These are phyloP conservation scores for Brassica nigra DNA, from an alignment of 345 rosid genomes.

Conservation along the genomic window DNA sequence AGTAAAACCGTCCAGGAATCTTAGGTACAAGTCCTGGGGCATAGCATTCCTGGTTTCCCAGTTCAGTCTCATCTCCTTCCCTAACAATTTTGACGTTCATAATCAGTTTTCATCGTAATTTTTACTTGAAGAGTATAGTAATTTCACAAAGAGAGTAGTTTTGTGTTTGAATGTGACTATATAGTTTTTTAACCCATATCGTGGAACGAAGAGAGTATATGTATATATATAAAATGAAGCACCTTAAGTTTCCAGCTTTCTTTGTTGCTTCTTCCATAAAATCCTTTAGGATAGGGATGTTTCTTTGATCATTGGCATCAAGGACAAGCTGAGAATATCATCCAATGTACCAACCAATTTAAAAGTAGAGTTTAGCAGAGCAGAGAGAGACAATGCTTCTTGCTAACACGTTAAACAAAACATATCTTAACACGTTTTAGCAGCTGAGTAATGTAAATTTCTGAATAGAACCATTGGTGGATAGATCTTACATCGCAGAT, in stretches of 20 bases:
- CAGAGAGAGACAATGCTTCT: not conserved
- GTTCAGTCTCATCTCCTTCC: not conserved
- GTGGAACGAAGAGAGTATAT: not conserved
- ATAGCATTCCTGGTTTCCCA: not conserved
- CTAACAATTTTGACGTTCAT: not conserved
- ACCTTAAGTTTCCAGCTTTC: constrained; percentile 53
- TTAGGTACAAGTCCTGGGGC: not conserved
- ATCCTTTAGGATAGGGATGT: constrained; percentile 59
- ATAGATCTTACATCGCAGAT: constrained; percentile 53
- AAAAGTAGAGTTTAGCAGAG: not conserved
- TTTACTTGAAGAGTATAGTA: not conserved
- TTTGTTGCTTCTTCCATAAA: constrained; percentile 43
- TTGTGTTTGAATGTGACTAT: too few relatives aligned
- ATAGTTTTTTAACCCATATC: too few relatives aligned
- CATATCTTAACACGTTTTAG: not conserved
- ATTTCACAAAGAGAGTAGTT: too few relatives aligned
- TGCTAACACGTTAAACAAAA: not conserved
- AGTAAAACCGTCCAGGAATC: not conserved
- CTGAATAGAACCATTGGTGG: not conserved
- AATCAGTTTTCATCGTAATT: not conserved
- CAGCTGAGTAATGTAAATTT: not conserved
- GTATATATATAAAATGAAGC: not conserved
- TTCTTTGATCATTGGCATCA: constrained; percentile 64
- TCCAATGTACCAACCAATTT: constrained; percentile 1
- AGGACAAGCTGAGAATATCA: constrained; percentile 51